A percentile compares a stretch with the other conserved stretches of the same genome.
Conservation (phyloP, 1,284 basidiomycete species). For the Pseudozyma sp. region DNA sequence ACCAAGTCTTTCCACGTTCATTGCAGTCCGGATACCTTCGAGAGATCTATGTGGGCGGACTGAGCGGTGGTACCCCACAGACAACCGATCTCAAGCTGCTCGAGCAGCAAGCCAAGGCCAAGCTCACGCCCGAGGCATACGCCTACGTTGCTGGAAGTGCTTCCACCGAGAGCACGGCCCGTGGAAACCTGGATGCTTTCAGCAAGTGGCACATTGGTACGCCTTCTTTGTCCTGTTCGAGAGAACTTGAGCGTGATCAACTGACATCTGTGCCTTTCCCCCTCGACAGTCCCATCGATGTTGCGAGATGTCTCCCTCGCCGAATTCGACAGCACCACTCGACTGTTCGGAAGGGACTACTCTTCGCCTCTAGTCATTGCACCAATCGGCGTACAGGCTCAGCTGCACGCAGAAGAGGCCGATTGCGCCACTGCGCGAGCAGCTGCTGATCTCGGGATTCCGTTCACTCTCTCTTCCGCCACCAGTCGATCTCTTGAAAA, state of each 20-base stretch:
- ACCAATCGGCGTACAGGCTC: conserved; percentile 61
- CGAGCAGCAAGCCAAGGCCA: conserved; percentile 45
- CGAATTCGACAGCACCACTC: conserved; percentile 38
- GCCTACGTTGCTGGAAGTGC: conserved; percentile 61
- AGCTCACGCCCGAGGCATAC: conserved; percentile 51
- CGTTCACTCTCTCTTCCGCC: conserved; percentile 58
- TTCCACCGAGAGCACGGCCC: conserved; percentile 48
- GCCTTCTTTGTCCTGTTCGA: not conserved
- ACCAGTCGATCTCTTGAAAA: conserved; percentile 51
- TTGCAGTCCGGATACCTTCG: conserved; percentile 45
- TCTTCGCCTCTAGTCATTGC: conserved; percentile 55
- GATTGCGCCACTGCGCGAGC: conserved; percentile 52
- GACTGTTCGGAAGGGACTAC: conserved; percentile 52
- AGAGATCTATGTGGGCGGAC: conserved; percentile 57
- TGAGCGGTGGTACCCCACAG: conserved; percentile 36
- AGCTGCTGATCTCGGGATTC: conserved; percentile 46
- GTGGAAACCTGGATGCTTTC: conserved; percentile 49
- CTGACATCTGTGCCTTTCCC: not conserved
- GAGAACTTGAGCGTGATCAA: not conserved
- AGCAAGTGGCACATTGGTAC: conserved; percentile 54
- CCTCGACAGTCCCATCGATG: conserved; percentile 45
- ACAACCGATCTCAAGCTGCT: conserved; percentile 48
- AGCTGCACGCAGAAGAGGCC: conserved; percentile 41
- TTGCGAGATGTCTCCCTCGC: conserved; percentile 39
- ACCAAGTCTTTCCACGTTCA: not conserved